Evolutionary conservation across 1,284 basidiomycete genomes (phyloP).

Genomic region (Puccinia coronata): DNA sequence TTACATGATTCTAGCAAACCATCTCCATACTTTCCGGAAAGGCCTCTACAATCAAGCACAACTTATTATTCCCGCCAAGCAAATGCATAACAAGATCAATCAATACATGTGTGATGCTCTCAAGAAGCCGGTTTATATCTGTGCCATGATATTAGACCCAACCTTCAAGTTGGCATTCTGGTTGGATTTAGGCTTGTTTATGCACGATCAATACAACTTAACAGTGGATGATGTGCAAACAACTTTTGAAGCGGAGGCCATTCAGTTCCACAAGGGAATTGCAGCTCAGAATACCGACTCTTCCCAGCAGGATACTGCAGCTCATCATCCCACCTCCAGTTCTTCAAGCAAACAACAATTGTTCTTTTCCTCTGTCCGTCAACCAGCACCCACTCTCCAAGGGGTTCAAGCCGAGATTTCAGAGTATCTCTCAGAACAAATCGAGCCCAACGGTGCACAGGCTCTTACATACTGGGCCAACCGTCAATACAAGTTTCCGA

Average conservation of each 20-base stretch:
- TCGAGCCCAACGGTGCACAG: not conserved
- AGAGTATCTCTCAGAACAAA: not conserved
- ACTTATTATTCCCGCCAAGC: not conserved
- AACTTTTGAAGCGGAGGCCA: too few species aligned
- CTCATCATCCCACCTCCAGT: too few species aligned
- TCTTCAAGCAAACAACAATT: too few species aligned
- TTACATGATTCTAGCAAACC: not conserved
- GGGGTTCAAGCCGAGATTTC: too few species aligned
- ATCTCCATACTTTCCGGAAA: not conserved
- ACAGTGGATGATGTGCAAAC: not conserved
- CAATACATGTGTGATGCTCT: not conserved
- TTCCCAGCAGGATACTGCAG: too few species aligned
- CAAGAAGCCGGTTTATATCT: too few species aligned
- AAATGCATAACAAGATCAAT: not conserved
- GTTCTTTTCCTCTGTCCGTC: too few species aligned
- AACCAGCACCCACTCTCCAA: too few species aligned
- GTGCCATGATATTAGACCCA: conserved; percentile 11
- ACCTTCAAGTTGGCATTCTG: conserved; percentile 4
- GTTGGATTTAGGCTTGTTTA: not conserved
- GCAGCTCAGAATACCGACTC: too few species aligned
- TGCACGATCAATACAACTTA: not conserved
- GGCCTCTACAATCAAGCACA: not conserved
- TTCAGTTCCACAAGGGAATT: too few species aligned
- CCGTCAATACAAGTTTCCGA: too few species aligned
- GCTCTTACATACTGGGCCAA: not conserved